These are phyloP conservation scores for Paramecium primaurelia DNA, from an alignment of 73 alveolate genomes.

Conservation along the genomic window DNA sequence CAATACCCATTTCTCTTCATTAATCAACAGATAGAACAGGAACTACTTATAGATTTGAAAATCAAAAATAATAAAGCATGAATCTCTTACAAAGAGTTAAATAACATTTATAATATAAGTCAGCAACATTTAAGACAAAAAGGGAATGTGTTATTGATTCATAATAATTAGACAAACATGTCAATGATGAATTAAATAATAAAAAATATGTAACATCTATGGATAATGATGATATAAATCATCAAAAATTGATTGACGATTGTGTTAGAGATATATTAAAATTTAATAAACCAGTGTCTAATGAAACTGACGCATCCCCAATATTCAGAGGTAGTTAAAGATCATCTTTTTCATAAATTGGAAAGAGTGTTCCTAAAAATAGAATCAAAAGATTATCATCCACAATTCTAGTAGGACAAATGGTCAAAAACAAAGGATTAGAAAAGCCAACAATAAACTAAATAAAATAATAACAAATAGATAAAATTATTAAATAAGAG, in stretches of 20 bases:
- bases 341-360: not conserved
- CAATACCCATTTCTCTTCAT: not conserved
- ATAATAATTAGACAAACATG: not conserved
- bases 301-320: constrained; percentile 9
- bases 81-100: constrained; percentile 18
- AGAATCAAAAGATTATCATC: constrained; percentile 16
- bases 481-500: not conserved
- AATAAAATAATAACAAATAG: not conserved
- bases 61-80: not conserved
- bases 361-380: not conserved
- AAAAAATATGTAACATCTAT: not conserved
- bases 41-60: not conserved
- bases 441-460: not conserved
- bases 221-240: not conserved
- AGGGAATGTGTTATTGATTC: not conserved
- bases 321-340: not conserved
- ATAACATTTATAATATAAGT: not conserved
- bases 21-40: not conserved
- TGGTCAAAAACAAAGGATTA: constrained; percentile 38
- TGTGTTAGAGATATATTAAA: constrained; percentile 32
- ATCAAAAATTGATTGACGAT: not conserved
- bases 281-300: not conserved
- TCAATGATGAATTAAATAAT: not conserved
- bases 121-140: not conserved
- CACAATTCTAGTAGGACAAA: not conserved